Evolutionary conservation across 1,284 basidiomycete species (phyloP), one percentile per base, ranked within the genome.

Genomic region (Pseudozyma flocculosa): DNA sequence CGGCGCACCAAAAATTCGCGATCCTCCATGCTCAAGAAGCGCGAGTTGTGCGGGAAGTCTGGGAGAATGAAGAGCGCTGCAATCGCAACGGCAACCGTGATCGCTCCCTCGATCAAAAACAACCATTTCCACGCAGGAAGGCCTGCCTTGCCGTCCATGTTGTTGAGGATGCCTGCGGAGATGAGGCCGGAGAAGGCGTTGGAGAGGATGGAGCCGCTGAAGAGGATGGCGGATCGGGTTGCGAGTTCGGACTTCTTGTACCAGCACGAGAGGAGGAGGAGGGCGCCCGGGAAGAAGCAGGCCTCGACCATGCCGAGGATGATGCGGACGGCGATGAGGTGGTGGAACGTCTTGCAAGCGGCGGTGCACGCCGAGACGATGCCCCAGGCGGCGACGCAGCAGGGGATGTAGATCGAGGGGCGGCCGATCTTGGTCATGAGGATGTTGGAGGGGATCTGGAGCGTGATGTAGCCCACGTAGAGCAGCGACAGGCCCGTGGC

Each of bases 381-480:
- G 21, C 73, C 73, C 73, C 73, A 76, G 1, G 64, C 38, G 26
- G 53, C 53, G 14, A 64, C 52, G 32, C 54, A 66, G 21, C 51
- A 48, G 38, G 51, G 45, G 34, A 78, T 74, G 65, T 72, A 78
- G 22, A 72, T 40, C 14, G 72, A 67, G 2, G 75, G 75, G n/a
- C 63, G 42, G 21, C 65, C 67, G 32, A 76, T 60, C 39, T 66
- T 71, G 34, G 73, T 61, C 60, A 78, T 64, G 44, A 79, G 36
- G 61, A 76, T 58, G 52, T 78, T 78, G 32, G 74, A 88, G 17
- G 87, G 87, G 45, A 88, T 83, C 26, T 29, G 88, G 85, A 88
- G 88, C 48, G 88, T 76, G 60, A 88, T 85, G 69, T 90, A 90
- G 23, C 87, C 88, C 42, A 88, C 84, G 69, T 88, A 90, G 37